Evolutionary conservation across 257 asterid genomes (phyloP).

Genomic region (Fraxinus pennsylvanica): DNA sequence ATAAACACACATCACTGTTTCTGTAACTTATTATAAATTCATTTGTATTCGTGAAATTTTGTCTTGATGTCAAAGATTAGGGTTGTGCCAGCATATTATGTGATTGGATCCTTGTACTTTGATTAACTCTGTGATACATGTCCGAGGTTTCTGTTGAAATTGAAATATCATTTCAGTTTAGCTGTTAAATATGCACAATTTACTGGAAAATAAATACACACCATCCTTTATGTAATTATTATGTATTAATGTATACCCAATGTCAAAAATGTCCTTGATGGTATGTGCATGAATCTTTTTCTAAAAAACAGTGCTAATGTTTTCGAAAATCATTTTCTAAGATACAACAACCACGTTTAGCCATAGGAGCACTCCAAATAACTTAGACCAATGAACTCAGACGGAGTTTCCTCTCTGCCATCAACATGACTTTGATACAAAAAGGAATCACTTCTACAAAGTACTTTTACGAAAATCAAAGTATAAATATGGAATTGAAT

Average conservation of each 20-base stretch:
- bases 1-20: neutral
- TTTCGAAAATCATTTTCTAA: too few relatives aligned
- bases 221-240: neutral
- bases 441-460: too few relatives aligned
- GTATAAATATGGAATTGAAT: too few relatives aligned
- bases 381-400: too few relatives aligned
- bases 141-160: conserved; percentile 4
- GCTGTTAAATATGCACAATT: neutral
- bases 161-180: neutral
- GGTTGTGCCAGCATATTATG: neutral
- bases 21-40: too few relatives aligned
- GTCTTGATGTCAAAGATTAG: neutral
- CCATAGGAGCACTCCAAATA: too few relatives aligned
- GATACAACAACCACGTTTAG: too few relatives aligned
- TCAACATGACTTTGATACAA: too few relatives aligned
- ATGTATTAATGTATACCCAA: neutral
- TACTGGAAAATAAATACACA: neutral
- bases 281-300: neutral
- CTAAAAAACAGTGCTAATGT: too few relatives aligned
- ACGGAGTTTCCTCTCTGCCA: too few relatives aligned
- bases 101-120: conserved; percentile 13
- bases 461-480: too few relatives aligned
- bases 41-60: neutral
- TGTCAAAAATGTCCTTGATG: neutral
- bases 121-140: neutral